Base-by-base conservation (phyloP, 176 grass and related monocot genomes). In the Carex scoparia region DNA sequence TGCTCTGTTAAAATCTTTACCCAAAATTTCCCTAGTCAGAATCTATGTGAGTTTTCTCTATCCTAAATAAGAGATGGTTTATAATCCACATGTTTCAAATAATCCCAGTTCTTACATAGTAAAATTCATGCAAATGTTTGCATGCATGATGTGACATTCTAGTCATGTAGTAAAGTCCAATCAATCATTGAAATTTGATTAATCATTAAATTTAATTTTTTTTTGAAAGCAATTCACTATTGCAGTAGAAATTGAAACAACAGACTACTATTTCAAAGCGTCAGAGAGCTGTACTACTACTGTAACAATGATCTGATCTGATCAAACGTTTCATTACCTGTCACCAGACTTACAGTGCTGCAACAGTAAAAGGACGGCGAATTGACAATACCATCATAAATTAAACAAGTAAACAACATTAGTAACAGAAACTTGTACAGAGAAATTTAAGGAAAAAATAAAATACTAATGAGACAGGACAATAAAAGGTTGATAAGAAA, bases 271-370 rank as follows among this genome's bases (percentile, higher is more conserved):
- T 15, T 70, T 38, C 19, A 44, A 70, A 70, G 37, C 16, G 68
- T 16, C 14, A 44, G 68, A 0, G 5, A 0, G 5, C 15, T 2
- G 12, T 16, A 8, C 5, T 42, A 10, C 68, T 51, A 10, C 48
- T 70, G 68, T 70, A 44, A 70, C 68, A 42, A 63, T 44, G 68
- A 70, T 70, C 35, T 70, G 68, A 70, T 70, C 68, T 70, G 68
- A 70, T 70, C 68, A 70, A 70, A 42, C 68, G 37, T 40, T 8
- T 19, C 68, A 70, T 18, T 42, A 70, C 68, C 68, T 18, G 38
- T 40, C 38, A 40, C 38, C 38, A 40, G 40, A 70, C 67, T 70
- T 69, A 40, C 67, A 70, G 68, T 70, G 44, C 68, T 37, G 4
- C 37, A 70, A 44, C 4, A 70, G 35, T 44, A 19, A 18, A 70